Percentiles rank a stretch among this genome's conserved stretches.
phyloP scores from a whole-genome alignment of 1,139 yeast species.

The Taphrina pruni region DNA sequence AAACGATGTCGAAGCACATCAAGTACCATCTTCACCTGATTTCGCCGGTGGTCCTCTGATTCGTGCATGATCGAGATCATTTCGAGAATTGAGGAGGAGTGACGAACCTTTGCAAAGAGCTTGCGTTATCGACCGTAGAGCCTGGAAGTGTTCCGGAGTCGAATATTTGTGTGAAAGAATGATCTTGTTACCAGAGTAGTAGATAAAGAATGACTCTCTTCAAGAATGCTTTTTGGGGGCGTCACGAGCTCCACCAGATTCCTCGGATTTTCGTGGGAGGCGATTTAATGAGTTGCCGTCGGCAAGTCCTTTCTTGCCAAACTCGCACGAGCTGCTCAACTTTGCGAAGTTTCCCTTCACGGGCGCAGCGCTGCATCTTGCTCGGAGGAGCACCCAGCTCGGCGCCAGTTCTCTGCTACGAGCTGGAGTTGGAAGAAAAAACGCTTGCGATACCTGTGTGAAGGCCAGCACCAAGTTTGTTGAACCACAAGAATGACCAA shows the following conservation, averaged over 20 bases:
- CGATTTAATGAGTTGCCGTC: constrained; percentile 10
- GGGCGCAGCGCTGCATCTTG: no score
- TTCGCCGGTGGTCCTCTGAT: no score
- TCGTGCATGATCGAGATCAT: no score
- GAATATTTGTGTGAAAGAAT: no score
- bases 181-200: neutral
- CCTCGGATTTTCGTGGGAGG: constrained; percentile 4
- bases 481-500: constrained; percentile 39
- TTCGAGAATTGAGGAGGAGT: no score
- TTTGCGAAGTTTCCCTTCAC: no score
- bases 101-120: no score
- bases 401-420: constrained; percentile 7
- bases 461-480: constrained; percentile 17
- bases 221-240: constrained; percentile 12
- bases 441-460: neutral
- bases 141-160: no score
- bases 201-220: neutral
- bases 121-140: no score
- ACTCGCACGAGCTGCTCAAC: neutral
- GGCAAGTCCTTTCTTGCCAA: constrained; percentile 5
- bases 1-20: no score
- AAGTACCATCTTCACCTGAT: no score
- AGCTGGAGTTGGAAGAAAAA: constrained; percentile 9
- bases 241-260: constrained; percentile 17
- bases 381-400: constrained; percentile 9